Evolutionary conservation across 2,329 filamentous ascomycete species (phyloP).

Genomic region (Calonectria honghensis): DNA sequence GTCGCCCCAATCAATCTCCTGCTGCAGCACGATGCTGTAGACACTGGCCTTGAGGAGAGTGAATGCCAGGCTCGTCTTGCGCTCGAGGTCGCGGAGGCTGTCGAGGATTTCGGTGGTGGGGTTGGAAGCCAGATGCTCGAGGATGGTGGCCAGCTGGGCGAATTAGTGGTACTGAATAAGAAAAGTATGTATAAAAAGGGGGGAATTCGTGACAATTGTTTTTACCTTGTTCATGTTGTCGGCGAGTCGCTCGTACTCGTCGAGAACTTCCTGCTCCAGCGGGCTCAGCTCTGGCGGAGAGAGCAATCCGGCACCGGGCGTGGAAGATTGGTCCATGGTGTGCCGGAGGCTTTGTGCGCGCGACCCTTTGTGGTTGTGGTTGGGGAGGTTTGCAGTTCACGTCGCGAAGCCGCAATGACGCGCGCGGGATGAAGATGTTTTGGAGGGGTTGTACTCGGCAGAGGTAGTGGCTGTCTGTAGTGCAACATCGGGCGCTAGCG

Average conservation of each 20-base stretch:
- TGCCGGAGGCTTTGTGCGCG: too few relatives aligned
- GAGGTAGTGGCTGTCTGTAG: not conserved
- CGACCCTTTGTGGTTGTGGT: not conserved
- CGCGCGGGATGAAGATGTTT: slow-evolving; percentile 19
- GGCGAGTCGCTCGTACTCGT: slow-evolving; percentile 91
- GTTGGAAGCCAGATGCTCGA: slow-evolving; percentile 79
- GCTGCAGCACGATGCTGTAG: slow-evolving; percentile 98
- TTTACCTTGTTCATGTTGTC: slow-evolving; percentile 92
- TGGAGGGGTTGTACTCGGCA: slow-evolving; percentile 33
- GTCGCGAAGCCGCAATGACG: slow-evolving; percentile 24
- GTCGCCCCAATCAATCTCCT: slow-evolving; percentile 88
- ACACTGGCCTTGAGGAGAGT: slow-evolving; percentile 98
- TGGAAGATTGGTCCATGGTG: slow-evolving; percentile 51
- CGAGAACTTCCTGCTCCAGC: slow-evolving; percentile 93
- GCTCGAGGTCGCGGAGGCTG: slow-evolving; percentile 88
- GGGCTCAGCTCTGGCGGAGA: slow-evolving; percentile 79
- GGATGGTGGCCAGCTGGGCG: slow-evolving; percentile 73
- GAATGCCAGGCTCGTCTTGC: slow-evolving; percentile 96
- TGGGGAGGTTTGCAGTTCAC: not conserved
- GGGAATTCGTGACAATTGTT: not conserved
- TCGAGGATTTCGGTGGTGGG: slow-evolving; percentile 90
- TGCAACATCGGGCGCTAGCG: not conserved
- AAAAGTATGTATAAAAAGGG: not conserved
- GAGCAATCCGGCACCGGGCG: slow-evolving; percentile 54
- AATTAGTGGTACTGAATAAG: slow-evolving; percentile 25